phyloP scores from a whole-genome alignment of 2,329 filamentous ascomycete genomes.

The Xylariaceae sp. region DNA sequence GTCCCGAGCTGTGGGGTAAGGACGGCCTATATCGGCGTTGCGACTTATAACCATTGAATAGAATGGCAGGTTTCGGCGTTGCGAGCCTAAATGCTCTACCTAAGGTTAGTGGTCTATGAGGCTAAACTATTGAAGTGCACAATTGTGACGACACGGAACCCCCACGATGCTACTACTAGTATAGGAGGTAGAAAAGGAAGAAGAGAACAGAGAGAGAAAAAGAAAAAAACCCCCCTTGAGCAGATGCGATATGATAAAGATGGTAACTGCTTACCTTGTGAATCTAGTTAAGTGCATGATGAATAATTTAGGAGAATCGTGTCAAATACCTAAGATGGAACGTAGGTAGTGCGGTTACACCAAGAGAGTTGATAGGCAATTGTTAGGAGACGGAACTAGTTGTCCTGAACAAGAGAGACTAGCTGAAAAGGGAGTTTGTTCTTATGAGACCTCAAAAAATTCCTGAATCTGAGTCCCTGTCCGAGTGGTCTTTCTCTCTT shows the following conservation, averaged over 20 bases:
- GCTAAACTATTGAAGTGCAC: not conserved
- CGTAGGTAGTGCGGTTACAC: too few species aligned
- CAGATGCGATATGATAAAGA: not conserved
- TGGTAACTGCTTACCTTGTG: not conserved
- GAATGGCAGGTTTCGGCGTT: slow-evolving; percentile 12
- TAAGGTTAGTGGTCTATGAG: not conserved
- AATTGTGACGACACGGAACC: not conserved
- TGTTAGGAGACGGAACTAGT: too few species aligned
- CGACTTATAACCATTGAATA: not conserved
- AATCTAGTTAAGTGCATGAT: not conserved
- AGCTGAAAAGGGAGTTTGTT: not conserved
- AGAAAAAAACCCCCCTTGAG: too few species aligned
- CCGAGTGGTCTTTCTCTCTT: slow-evolving; percentile 5
- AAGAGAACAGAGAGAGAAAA: not conserved
- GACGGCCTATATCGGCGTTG: not conserved
- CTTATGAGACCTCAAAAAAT: slow-evolving; percentile 2
- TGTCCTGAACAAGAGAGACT: not conserved
- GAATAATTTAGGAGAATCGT: not conserved
- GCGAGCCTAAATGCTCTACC: slow-evolving; percentile 2
- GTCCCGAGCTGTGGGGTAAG: slow-evolving; percentile 16
- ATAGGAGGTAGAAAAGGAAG: not conserved
- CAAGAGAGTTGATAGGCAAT: too few species aligned
- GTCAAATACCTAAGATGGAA: too few species aligned
- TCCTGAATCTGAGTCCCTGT: slow-evolving; percentile 17
- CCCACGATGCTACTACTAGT: too few species aligned